These are phyloP conservation scores for Mycena latifolia DNA, from an alignment of 768 basidiomycete genomes.

Conservation along the genomic window DNA sequence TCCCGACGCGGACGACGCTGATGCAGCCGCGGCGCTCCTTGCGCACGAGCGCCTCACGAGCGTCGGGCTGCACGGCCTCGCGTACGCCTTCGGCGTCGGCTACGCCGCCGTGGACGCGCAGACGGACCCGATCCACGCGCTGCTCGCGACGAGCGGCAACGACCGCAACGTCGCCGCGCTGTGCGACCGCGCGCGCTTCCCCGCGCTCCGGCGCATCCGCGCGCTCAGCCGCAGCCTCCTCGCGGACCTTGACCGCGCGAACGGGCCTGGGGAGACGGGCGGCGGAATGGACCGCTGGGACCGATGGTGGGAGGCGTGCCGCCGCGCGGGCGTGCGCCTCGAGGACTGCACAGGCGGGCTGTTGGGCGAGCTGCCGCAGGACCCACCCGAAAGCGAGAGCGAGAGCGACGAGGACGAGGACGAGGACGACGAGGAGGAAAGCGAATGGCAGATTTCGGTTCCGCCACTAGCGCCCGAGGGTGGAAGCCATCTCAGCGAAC, in stretches of 20 bases:
- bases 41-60: constrained; percentile 65
- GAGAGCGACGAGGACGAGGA: constrained; percentile 35
- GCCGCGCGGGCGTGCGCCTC: constrained; percentile 63
- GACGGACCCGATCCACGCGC: constrained; percentile 58
- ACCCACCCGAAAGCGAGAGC: constrained; percentile 48
- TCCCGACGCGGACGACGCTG: constrained; percentile 46
- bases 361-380: constrained; percentile 64
- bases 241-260: constrained; percentile 65
- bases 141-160: constrained; percentile 62
- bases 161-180: constrained; percentile 75
- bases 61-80: constrained; percentile 78
- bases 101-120: constrained; percentile 58
- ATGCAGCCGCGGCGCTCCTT: constrained; percentile 61
- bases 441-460: constrained; percentile 42
- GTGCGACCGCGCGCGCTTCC: constrained; percentile 64
- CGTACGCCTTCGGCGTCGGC: constrained; percentile 78
- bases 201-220: constrained; percentile 69
- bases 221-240: constrained; percentile 69
- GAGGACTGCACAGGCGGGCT: constrained; percentile 83
- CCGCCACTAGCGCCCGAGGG: constrained; percentile 36
- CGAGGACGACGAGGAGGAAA: constrained; percentile 43
- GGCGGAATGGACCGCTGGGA: constrained; percentile 72
- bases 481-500: constrained; percentile 47
- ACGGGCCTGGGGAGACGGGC: constrained; percentile 59
- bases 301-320: constrained; percentile 73